A percentile compares a stretch with the other conserved stretches of the same genome.
Evolutionary conservation across 805 yeast genomes (phyloP).

Genomic region (Yarrowia hollandica): DNA sequence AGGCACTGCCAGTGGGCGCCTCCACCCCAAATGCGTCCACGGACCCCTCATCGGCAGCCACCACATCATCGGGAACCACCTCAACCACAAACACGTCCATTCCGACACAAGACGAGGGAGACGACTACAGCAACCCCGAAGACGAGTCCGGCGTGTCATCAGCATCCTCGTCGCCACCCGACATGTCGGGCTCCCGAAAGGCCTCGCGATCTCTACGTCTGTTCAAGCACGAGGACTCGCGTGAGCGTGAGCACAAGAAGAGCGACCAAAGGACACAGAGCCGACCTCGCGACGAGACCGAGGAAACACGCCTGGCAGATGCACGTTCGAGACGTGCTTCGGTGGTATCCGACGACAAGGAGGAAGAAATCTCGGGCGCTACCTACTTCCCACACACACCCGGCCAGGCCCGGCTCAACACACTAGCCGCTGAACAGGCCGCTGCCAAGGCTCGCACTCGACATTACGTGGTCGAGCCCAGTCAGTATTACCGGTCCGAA

Average conservation of each 20-base stretch:
- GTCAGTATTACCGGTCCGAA: neutral
- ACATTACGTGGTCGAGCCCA: conserved; percentile 15
- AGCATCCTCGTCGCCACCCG: conserved; percentile 8
- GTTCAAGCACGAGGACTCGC: conserved; percentile 37
- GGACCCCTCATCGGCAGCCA: conserved; percentile 14
- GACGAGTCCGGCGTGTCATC: conserved; percentile 2
- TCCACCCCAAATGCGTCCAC: neutral
- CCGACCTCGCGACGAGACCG: neutral
- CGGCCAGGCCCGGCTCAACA: conserved; percentile 21
- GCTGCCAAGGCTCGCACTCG: conserved; percentile 31
- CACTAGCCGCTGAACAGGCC: conserved; percentile 2
- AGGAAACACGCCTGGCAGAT: neutral
- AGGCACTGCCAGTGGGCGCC: neutral
- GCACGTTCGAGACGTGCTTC: conserved; percentile 3
- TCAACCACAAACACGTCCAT: conserved; percentile 13
- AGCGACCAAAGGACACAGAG: conserved; percentile 13
- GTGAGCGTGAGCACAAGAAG: conserved; percentile 7
- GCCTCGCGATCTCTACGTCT: conserved; percentile 45
- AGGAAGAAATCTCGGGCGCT: conserved; percentile 38
- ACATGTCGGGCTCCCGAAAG: conserved; percentile 39
- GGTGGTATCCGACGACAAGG: conserved; percentile 34
- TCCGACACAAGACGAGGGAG: conserved; percentile 5
- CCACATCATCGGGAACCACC: neutral
- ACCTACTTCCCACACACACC: conserved; percentile 40
- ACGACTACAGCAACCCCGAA: conserved; percentile 1